Evolutionary conservation across 257 asterid species (phyloP), one percentile per base, ranked within the genome.

Genomic region (Paulownia fortunei): DNA sequence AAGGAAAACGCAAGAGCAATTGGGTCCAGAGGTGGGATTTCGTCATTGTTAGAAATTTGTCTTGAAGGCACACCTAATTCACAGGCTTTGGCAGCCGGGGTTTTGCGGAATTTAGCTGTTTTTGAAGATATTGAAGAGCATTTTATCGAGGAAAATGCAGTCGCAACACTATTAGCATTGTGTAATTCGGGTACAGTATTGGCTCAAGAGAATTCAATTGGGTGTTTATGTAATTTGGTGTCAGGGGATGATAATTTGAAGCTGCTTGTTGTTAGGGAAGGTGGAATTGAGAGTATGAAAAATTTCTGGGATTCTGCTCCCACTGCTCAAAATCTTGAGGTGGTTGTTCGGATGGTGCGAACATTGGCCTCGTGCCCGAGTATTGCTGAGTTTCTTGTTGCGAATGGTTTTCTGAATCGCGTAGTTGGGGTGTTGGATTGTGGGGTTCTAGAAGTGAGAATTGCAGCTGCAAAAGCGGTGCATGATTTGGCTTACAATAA

Each of bases 1-100:
- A 93, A 91, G 90, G 99, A 95, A 56, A 95, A 90, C 47, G 97
- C 98, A 0, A 87, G 96, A 86, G 97, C 98, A 26, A 89, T 95
- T 37, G 97, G 88, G 27, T 93, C 97, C 62, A 77, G 99, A 79
- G 97, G 99, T n/a, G 99, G 98, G 36, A 82, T 95, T 80, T 89
- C 96, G 1, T 87, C 97, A 2, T 70, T 95, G 76, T 42, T 95
- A 37, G 96, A 91, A 46, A 87, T 95, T 74, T 95, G 99, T 32
- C 86, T 83, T 69, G 71, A 76, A 32, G 99, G 99, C 4, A 93
- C 98, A 0, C 98, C 97, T 0, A 87, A 73, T 86, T 95, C 97
- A 5, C 99, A 95, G 69, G 99, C 98, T 4, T 70, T 86, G 49
- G 96, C 99, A 32, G 98, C 96, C n/a, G 87, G 90, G 32, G 92